Evolutionary conservation across 2,329 filamentous ascomycete species (phyloP).

Genomic region (Pseudocercospora crystallina): DNA sequence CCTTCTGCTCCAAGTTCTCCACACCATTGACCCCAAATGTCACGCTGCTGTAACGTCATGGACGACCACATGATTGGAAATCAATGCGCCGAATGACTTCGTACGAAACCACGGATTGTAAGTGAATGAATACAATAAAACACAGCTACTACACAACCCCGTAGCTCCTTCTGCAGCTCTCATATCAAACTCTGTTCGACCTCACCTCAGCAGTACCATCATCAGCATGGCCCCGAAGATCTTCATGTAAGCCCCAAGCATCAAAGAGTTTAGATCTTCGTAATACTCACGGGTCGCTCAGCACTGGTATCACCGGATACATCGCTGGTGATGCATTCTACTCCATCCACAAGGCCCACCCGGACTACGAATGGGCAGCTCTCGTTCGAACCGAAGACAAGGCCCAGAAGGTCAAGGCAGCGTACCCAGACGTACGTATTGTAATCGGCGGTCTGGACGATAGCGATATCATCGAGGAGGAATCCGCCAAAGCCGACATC

Average conservation of each 20-base stretch:
- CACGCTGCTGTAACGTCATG: too few species aligned
- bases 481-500: conserved; percentile 53
- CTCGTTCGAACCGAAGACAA: conserved; percentile 53
- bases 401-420: conserved; percentile 41
- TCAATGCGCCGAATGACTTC: too few species aligned
- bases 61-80: too few species aligned
- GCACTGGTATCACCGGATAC: conserved; percentile 40
- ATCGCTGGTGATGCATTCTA: conserved; percentile 49
- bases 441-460: conserved; percentile 55
- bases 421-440: conserved; percentile 42
- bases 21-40: too few species aligned
- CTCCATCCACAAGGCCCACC: conserved; percentile 46
- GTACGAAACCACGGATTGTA: too few species aligned
- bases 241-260: conserved; percentile 29
- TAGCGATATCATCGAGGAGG: conserved; percentile 45
- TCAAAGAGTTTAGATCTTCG: neutral
- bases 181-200: conserved; percentile 12
- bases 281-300: conserved; percentile 12
- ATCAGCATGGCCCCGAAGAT: conserved; percentile 29
- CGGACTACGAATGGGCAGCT: conserved; percentile 51
- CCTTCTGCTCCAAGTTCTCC: too few species aligned
- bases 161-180: too few species aligned
- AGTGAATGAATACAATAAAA: too few species aligned
- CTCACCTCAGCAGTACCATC: conserved; percentile 2
- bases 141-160: too few species aligned